These are phyloP conservation scores for Gynostemma pentaphyllum DNA, from an alignment of 306 rosid genomes.

Conservation along the genomic window DNA sequence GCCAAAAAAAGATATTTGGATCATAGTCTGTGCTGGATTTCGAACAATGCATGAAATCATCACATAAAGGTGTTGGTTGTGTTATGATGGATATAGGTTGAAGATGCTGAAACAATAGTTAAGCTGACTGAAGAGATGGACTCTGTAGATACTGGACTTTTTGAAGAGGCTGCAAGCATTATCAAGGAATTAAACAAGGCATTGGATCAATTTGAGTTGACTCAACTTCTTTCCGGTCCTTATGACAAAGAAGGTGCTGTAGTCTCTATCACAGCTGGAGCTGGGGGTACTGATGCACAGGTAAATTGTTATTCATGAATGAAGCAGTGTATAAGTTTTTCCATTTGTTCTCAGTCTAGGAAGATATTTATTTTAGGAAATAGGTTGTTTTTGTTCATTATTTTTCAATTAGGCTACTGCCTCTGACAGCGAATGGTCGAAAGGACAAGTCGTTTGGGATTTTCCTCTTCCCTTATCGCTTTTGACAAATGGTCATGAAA, in stretches of 20 bases:
- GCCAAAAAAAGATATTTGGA: neutral
- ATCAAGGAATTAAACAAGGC: constrained; percentile 74
- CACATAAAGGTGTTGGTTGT: neutral
- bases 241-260: constrained; percentile 94
- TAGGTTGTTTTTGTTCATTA: neutral
- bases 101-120: constrained; percentile 88
- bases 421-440: no score
- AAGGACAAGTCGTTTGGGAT: no score
- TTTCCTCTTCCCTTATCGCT: no score
- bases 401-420: neutral
- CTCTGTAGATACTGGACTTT: constrained; percentile 58
- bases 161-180: constrained; percentile 74
- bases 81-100: constrained; percentile 45
- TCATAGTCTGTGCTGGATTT: neutral
- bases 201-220: constrained; percentile 71
- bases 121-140: constrained; percentile 86
- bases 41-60: neutral
- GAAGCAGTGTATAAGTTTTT: neutral
- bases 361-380: neutral
- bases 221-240: constrained; percentile 92
- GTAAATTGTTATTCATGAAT: constrained; percentile 30
- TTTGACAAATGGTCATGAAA: no score
- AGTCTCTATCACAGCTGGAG: constrained; percentile 78
- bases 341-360: neutral
- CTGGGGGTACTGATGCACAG: constrained; percentile 99